Percentiles rank a stretch among this genome's conserved stretches.
Conservation (phyloP, 352 stramenopile genomes). For the Pythium angustatum region DNA sequence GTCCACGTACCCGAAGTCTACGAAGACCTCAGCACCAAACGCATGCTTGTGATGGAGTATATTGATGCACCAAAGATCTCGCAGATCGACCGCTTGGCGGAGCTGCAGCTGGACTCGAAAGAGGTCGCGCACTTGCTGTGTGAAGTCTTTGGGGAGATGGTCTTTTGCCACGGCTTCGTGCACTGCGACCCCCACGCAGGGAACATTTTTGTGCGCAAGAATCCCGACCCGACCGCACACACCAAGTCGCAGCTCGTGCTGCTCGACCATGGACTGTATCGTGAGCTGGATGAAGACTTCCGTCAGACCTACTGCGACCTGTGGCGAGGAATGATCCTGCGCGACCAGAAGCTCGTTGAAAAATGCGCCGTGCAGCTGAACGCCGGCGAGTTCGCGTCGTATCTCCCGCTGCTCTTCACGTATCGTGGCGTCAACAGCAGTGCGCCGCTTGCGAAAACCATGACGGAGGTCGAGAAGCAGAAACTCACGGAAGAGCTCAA, state of each 20-base stretch:
- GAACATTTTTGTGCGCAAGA: constrained; percentile 90
- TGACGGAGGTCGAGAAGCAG: constrained; percentile 68
- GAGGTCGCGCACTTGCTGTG: constrained; percentile 88
- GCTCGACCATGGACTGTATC: constrained; percentile 97
- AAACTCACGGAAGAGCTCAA: constrained; percentile 64
- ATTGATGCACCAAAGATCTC: constrained; percentile 95
- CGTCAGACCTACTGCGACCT: constrained; percentile 94
- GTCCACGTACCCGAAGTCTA: constrained; percentile 87
- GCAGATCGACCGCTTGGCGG: constrained; percentile 81
- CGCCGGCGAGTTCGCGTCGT: constrained; percentile 60
- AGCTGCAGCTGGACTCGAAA: constrained; percentile 73
- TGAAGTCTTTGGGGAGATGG: constrained; percentile 94
- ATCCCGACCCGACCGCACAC: constrained; percentile 43
- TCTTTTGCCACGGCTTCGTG: constrained; percentile 95
- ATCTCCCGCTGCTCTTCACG: constrained; percentile 86
- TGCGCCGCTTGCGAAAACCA: constrained; percentile 55
- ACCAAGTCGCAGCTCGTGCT: constrained; percentile 92
- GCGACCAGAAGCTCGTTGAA: constrained; percentile 76
- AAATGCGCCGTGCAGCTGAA: constrained; percentile 58
- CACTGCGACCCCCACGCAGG: constrained; percentile 97
- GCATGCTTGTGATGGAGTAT: constrained; percentile 97
- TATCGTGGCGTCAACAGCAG: constrained; percentile 76
- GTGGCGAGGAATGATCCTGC: constrained; percentile 94
- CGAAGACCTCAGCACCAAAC: constrained; percentile 83
- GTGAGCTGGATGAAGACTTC: constrained; percentile 92